Base-by-base conservation (phyloP, 1,139 yeast genomes). In the Magnusiomyces ingens region DNA sequence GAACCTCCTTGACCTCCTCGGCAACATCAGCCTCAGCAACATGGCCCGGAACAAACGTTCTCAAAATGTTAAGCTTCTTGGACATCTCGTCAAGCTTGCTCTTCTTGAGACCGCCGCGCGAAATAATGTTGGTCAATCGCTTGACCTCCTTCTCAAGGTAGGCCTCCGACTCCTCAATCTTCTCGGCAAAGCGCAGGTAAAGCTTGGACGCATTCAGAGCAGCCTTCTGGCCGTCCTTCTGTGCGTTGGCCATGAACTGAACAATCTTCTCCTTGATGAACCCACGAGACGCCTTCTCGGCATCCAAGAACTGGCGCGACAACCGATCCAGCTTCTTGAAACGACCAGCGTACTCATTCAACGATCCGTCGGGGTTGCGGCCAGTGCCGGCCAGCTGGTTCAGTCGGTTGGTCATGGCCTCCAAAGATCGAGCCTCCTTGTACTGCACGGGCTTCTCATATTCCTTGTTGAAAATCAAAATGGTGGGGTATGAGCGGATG, bases 321-420 rank as follows among this genome's bases (percentile, higher is more conserved):
- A 72, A 55, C 1, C 61, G 59, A 54, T 80, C 81, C 37, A 81
- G 56, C 2, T 69, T 72, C 1, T 64, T 61, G 37, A 82, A 68
- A 51, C 79, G 70, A 19, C 95, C 95, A 10, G 88, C 90, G 10
- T 61, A 59, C 1, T 64, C 65, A 49, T 67, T 65, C 49, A 86
- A 71, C 1, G 70, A 64, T 3, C 95, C 95, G 44, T 75, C 76
- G 1, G 62, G 54, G 36, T 71, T 70, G 61, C 96, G 76, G 58
- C 70, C 69, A n/a, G 81, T 73, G 0, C 80, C 81, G 2, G 80
- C 70, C 48, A 75, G 69, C 2, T 66, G 67, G 64, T 84, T 84
- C 52, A 86, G 71, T 61, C 73, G 79, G 1, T 66, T 64, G 17
- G 81, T 73, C 45, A 88, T 68, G 18, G 67, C 70, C 1, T 68